A percentile compares a stretch with the other conserved stretches of the same genome.
phyloP scores from a whole-genome alignment of 768 basidiomycete species.

The Lactarius tabidus region DNA sequence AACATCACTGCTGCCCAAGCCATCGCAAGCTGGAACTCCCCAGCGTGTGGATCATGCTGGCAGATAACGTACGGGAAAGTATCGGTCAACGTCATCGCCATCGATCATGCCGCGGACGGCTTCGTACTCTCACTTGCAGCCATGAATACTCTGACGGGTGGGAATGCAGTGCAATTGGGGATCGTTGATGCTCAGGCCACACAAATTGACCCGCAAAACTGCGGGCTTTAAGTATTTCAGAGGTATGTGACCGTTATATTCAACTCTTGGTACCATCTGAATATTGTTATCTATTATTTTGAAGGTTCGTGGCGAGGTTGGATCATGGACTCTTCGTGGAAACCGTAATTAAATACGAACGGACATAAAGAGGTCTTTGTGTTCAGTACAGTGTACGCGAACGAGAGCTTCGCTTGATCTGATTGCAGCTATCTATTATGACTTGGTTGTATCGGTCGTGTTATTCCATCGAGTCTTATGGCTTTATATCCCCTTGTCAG shows the following conservation, averaged over 20 bases:
- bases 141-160: conserved; percentile 37
- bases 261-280: no score
- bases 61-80: conserved; percentile 29
- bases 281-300: no score
- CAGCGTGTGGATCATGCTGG: conserved; percentile 36
- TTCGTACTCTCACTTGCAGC: conserved; percentile 37
- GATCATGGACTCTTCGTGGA: no score
- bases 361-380: no score
- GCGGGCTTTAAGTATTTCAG: conserved; percentile 40
- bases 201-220: conserved; percentile 44
- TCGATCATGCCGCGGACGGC: conserved; percentile 33
- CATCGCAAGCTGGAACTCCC: conserved; percentile 32
- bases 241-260: background rate
- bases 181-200: conserved; percentile 42
- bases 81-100: conserved; percentile 32
- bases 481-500: no score
- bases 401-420: no score
- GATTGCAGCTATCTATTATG: no score
- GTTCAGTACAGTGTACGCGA: no score
- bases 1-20: conserved; percentile 34
- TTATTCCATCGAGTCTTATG: no score
- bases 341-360: no score
- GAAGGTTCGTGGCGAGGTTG: no score
- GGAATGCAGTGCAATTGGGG: conserved; percentile 45
- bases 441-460: no score